These are phyloP conservation scores for Colletotrichum zoysiae DNA, from an alignment of 2,329 filamentous ascomycete species.

Conservation along the genomic window DNA sequence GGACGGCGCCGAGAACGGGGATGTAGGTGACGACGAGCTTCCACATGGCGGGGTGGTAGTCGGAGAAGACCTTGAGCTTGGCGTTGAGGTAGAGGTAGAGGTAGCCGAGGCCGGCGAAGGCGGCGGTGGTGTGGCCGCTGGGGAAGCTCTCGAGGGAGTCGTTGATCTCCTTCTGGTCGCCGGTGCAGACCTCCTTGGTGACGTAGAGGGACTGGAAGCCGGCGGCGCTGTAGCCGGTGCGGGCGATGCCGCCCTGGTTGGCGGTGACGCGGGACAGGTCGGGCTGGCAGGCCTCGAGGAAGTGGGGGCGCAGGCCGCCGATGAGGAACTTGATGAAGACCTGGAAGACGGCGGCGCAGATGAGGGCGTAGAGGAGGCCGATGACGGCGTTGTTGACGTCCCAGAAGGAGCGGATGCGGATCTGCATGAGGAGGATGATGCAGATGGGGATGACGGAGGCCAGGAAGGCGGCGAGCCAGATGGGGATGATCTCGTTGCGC, in stretches of 20 bases:
- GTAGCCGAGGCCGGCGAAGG: slow-evolving; percentile 79
- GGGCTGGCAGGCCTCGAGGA: slow-evolving; percentile 77
- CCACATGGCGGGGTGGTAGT: slow-evolving; percentile 81
- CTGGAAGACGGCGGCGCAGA: slow-evolving; percentile 80
- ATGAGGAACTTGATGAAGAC: slow-evolving; percentile 83
- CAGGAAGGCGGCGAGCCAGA: slow-evolving; percentile 77
- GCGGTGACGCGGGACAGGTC: slow-evolving; percentile 59
- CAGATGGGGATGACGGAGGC: slow-evolving; percentile 74
- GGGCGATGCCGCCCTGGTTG: slow-evolving; percentile 57
- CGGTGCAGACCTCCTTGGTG: slow-evolving; percentile 77
- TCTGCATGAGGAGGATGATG: slow-evolving; percentile 74
- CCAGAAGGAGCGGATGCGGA: slow-evolving; percentile 77
- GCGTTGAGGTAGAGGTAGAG: slow-evolving; percentile 81
- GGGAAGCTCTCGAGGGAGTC: slow-evolving; percentile 79
- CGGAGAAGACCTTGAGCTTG: slow-evolving; percentile 80
- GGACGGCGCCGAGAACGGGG: slow-evolving; percentile 74
- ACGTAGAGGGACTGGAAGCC: slow-evolving; percentile 75
- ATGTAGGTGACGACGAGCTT: slow-evolving; percentile 75
- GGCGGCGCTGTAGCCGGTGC: slow-evolving; percentile 58
- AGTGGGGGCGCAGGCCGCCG: slow-evolving; percentile 79
- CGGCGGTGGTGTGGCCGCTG: slow-evolving; percentile 79
- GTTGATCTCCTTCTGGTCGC: slow-evolving; percentile 73
- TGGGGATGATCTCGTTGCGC: slow-evolving; percentile 78
- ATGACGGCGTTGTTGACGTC: slow-evolving; percentile 78
- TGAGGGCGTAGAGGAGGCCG: slow-evolving; percentile 77